Evolutionary conservation across 371 early-diverging fungal genomes (phyloP).

Genomic region (Actinomucor elegans): DNA sequence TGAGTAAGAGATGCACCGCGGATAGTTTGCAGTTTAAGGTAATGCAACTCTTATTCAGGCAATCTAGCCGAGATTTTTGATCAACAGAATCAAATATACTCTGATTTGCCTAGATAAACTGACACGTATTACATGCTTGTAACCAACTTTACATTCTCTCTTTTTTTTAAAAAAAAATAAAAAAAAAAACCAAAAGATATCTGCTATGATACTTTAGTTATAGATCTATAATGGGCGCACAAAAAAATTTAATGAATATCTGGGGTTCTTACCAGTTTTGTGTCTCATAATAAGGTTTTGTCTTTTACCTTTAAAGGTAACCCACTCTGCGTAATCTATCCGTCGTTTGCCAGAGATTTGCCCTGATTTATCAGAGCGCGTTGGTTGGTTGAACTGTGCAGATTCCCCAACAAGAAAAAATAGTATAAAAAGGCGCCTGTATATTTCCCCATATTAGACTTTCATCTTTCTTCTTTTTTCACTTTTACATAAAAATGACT

Average conservation of each 20-base stretch:
- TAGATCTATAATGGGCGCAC: no score
- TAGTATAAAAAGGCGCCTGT: slow-evolving; percentile 7
- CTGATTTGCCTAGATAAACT: no score
- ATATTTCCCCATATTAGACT: neutral
- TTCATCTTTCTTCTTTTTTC: neutral
- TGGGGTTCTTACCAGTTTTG: slow-evolving; percentile 12
- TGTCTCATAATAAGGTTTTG: slow-evolving; percentile 8
- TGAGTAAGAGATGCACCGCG: slow-evolving; percentile 17
- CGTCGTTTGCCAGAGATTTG: neutral
- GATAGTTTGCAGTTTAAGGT: slow-evolving; percentile 26
- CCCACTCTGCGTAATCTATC: neutral
- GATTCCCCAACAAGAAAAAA: slow-evolving; percentile 12
- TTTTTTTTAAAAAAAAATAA: no score
- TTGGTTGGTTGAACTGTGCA: slow-evolving; percentile 1
- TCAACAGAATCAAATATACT: no score
- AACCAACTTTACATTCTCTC: no score
- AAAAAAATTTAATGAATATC: slow-evolving; percentile 6
- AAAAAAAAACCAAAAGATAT: no score
- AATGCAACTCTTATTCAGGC: slow-evolving; percentile 9
- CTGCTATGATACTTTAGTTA: no score
- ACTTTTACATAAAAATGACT: slow-evolving; percentile 13
- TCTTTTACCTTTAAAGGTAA: neutral
- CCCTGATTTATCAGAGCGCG: neutral
- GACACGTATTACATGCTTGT: no score
- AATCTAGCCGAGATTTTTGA: slow-evolving; percentile 10